Conservation (phyloP, 805 yeast genomes). For the Metschnikowia drakensbergensis region DNA sequence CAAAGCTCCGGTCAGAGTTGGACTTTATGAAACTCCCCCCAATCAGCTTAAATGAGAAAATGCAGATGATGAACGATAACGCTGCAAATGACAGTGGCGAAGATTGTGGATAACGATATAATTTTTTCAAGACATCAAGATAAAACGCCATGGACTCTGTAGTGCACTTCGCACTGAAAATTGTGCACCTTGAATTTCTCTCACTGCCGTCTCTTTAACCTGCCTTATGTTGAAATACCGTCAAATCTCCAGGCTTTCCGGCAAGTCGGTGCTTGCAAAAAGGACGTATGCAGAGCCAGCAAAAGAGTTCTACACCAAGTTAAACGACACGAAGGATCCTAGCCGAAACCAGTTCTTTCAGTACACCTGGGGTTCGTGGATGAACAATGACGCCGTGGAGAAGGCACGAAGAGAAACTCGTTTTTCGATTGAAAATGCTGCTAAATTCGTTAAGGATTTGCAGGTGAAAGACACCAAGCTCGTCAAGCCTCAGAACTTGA, state of each 20-base stretch:
- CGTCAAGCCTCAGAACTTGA: slow-evolving; percentile 37
- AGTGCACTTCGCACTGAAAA: slow-evolving; percentile 1
- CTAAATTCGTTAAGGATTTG: slow-evolving; percentile 47
- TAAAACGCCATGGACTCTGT: background rate
- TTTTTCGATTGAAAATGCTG: slow-evolving; percentile 78
- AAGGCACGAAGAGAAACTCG: slow-evolving; percentile 72
- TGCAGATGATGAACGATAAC: slow-evolving; percentile 30
- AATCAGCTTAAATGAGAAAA: slow-evolving; percentile 44
- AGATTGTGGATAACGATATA: background rate
- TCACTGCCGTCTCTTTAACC: background rate
- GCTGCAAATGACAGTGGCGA: background rate
- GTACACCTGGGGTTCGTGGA: slow-evolving; percentile 96
- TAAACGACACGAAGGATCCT: slow-evolving; percentile 62
- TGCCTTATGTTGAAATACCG: slow-evolving; percentile 1
- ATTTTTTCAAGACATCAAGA: background rate
- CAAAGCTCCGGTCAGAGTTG: slow-evolving; percentile 5
- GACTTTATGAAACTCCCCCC: slow-evolving; percentile 28
- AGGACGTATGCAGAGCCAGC: slow-evolving; percentile 21
- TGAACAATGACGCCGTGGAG: slow-evolving; percentile 70
- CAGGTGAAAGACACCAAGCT: slow-evolving; percentile 28
- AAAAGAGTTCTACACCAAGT: slow-evolving; percentile 46
- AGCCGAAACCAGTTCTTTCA: slow-evolving; percentile 70
- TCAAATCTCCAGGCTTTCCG: background rate
- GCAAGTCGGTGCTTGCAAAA: background rate
- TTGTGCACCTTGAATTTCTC: background rate